Percentiles rank a stretch among this genome's conserved stretches.
These are phyloP conservation scores for Alternaria conjuncta DNA, from an alignment of 2,329 filamentous ascomycete genomes.

Conservation along the genomic window DNA sequence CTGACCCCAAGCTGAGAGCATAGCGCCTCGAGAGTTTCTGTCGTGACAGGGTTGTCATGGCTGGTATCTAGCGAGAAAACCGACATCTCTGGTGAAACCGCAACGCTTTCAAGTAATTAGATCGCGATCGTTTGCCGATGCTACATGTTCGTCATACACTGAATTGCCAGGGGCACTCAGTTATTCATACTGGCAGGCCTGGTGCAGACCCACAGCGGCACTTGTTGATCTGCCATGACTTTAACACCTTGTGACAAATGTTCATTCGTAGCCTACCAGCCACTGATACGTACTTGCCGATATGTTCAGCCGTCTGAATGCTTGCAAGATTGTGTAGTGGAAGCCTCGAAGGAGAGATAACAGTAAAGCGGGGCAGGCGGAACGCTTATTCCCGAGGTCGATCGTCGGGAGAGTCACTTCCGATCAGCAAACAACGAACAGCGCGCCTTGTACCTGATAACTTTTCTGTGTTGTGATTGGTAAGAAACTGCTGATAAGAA, in stretches of 20 bases:
- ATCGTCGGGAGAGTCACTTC: conserved; percentile 9
- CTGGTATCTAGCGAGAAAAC: conserved; percentile 47
- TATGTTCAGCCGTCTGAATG: neutral
- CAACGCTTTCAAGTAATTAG: neutral
- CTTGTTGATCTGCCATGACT: neutral
- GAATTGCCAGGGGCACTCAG: neutral
- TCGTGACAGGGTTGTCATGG: conserved; percentile 44
- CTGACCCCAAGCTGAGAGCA: conserved; percentile 43
- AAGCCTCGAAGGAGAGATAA: conserved; percentile 3
- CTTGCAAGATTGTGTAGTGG: neutral
- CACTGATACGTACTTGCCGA: neutral
- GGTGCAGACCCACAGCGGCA: neutral
- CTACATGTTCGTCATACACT: neutral
- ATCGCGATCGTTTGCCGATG: neutral
- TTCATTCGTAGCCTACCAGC: neutral
- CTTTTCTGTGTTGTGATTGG: neutral
- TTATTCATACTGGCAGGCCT: neutral
- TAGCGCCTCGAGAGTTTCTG: conserved; percentile 38
- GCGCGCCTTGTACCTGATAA: neutral
- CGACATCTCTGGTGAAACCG: conserved; percentile 36
- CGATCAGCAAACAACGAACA: neutral
- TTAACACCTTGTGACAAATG: neutral
- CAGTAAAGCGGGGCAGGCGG: conserved; percentile 3
- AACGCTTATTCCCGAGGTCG: neutral
- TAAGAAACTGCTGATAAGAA: neutral